Evolutionary conservation across 75 land plant genomes (phyloP).

Genomic region (Adiantum capillusveneris): DNA sequence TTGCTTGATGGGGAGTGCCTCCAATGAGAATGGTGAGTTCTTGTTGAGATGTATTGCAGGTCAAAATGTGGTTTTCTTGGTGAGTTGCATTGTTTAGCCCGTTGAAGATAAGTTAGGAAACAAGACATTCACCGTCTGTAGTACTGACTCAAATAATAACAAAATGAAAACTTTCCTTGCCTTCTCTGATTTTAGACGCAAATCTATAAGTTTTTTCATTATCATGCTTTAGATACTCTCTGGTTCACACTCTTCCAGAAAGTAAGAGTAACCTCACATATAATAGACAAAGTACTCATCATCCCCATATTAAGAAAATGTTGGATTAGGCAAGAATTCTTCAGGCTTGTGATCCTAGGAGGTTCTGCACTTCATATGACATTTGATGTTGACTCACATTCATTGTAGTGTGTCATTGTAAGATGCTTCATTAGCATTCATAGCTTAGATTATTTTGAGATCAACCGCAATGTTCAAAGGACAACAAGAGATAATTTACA

Average conservation of each 20-base stretch:
- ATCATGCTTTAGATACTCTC: constrained; percentile 27
- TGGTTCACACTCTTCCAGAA: constrained; percentile 54
- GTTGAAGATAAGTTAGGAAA: neutral
- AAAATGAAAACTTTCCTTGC: constrained; percentile 9
- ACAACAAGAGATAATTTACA: too few species aligned
- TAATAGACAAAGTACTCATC: constrained; percentile 57
- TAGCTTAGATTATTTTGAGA: neutral
- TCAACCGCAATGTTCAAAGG: too few species aligned
- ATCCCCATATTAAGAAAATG: constrained; percentile 47
- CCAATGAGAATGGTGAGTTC: too few species aligned
- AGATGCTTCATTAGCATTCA: too few species aligned
- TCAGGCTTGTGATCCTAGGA: constrained; percentile 35
- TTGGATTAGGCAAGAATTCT: constrained; percentile 62
- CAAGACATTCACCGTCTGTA: neutral
- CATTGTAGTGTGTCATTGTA: neutral
- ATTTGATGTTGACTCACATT: neutral
- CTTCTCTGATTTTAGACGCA: constrained; percentile 59
- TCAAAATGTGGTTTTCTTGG: too few species aligned
- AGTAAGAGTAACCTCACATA: constrained; percentile 51
- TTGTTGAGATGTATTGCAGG: too few species aligned
- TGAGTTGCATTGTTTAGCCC: too few species aligned
- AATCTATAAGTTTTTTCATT: constrained; percentile 29
- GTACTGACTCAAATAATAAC: neutral
- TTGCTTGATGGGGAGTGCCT: too few species aligned
- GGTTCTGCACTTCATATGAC: constrained; percentile 25